Percentiles rank a stretch among this genome's conserved stretches.
Conservation (phyloP, 371 early-diverging fungal genomes). For the Sporodiniella umbellata region DNA sequence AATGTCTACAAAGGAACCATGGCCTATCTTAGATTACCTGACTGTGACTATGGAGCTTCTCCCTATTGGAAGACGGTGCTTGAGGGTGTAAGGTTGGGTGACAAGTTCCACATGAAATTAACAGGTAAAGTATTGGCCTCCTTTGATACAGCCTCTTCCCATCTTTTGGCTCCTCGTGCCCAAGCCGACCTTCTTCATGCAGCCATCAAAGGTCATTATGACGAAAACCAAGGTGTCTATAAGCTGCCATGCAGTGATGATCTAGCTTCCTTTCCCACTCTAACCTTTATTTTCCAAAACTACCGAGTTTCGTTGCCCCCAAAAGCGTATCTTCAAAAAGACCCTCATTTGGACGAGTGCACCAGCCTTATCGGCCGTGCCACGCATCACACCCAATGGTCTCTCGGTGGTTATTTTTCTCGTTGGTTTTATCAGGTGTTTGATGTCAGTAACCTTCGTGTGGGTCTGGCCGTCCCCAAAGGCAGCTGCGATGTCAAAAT, state of each 20-base stretch:
- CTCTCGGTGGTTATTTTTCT: constrained; percentile 38
- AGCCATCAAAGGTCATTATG: constrained; percentile 35
- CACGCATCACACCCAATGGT: constrained; percentile 31
- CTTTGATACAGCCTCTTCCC: constrained; percentile 30
- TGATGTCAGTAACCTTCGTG: constrained; percentile 27
- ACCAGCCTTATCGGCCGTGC: constrained; percentile 28
- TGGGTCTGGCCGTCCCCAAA: constrained; percentile 41
- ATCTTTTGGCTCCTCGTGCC: constrained; percentile 30
- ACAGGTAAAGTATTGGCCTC: constrained; percentile 33
- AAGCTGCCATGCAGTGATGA: constrained; percentile 29
- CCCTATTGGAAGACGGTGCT: constrained; percentile 46
- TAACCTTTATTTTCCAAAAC: constrained; percentile 33
- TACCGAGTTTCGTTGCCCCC: constrained; percentile 38
- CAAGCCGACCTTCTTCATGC: constrained; percentile 40
- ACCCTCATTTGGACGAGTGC: constrained; percentile 20
- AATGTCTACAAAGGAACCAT: constrained; percentile 38
- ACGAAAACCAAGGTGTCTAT: constrained; percentile 17
- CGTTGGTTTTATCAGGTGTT: constrained; percentile 44
- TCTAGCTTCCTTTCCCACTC: constrained; percentile 25
- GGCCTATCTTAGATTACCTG: constrained; percentile 38
- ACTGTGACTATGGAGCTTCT: constrained; percentile 38
- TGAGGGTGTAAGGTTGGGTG: constrained; percentile 35
- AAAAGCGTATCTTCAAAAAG: constrained; percentile 23
- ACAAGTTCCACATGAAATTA: constrained; percentile 33
- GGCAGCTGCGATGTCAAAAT: constrained; percentile 30